phyloP scores from a whole-genome alignment of 2,329 filamentous ascomycete species.

The Neonectria punicea region DNA sequence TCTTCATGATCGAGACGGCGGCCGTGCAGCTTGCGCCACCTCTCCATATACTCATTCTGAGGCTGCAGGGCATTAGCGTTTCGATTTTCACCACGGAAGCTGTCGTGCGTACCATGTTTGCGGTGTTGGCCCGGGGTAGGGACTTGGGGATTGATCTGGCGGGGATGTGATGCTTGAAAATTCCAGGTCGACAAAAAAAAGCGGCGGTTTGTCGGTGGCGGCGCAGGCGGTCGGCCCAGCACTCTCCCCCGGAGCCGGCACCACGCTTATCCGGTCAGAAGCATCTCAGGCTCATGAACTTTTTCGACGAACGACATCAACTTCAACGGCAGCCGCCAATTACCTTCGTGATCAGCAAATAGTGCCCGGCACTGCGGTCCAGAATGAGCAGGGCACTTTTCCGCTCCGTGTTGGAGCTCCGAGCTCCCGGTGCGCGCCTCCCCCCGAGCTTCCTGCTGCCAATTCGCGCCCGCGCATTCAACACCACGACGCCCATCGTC shows the following conservation, averaged over 20 bases:
- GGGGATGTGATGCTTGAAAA: constrained; percentile 42
- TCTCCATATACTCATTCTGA: constrained; percentile 84
- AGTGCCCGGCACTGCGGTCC: constrained; percentile 42
- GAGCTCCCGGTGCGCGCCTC: constrained; percentile 51
- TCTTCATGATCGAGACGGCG: constrained; percentile 82
- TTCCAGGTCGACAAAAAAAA: constrained; percentile 44
- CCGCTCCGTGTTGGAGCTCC: constrained; percentile 71
- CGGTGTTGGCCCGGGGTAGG: constrained; percentile 37
- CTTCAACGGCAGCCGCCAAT: constrained; percentile 27
- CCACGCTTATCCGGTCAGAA: constrained; percentile 48
- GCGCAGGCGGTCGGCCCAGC: constrained; percentile 22
- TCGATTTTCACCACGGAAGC: not conserved
- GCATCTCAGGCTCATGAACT: constrained; percentile 36
- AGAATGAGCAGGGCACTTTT: constrained; percentile 69
- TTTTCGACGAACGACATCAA: constrained; percentile 38
- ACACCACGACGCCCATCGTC: constrained; percentile 57
- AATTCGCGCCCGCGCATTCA: constrained; percentile 44
- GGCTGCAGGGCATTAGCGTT: constrained; percentile 61
- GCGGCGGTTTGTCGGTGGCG: constrained; percentile 42
- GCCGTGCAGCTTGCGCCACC: constrained; percentile 69
- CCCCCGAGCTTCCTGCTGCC: constrained; percentile 40
- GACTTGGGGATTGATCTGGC: constrained; percentile 34
- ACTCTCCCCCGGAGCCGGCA: constrained; percentile 43
- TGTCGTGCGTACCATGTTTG: constrained; percentile 47
- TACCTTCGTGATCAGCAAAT: constrained; percentile 34